Evolutionary conservation across 1,139 yeast species (phyloP).

Genomic region (Taphrina communis): DNA sequence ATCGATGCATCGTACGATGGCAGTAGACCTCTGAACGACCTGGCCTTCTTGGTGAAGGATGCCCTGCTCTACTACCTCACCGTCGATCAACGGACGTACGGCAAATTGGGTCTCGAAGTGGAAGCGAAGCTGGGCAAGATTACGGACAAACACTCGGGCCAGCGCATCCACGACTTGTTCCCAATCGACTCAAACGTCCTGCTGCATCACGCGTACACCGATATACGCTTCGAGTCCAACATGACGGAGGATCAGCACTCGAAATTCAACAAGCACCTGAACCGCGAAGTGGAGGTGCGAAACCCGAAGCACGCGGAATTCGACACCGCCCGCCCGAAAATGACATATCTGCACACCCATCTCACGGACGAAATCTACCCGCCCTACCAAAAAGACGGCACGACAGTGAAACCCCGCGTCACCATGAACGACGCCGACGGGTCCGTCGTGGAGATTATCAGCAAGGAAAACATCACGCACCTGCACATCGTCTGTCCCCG

Average conservation of each 20-base stretch:
- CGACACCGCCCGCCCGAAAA: conserved; percentile 5
- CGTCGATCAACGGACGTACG: conserved; percentile 20
- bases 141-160: conserved; percentile 66
- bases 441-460: conserved; percentile 40
- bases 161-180: conserved; percentile 59
- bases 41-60: conserved; percentile 15
- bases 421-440: conserved; percentile 41
- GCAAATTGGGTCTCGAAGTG: conserved; percentile 58
- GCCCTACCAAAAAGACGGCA: conserved; percentile 16
- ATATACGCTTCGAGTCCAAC: conserved; percentile 38
- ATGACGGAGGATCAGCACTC: conserved; percentile 41
- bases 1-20: conserved; percentile 22
- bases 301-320: conserved; percentile 28
- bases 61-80: conserved; percentile 21
- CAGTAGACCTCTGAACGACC: conserved; percentile 4
- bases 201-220: conserved; percentile 49
- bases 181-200: conserved; percentile 75
- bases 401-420: conserved; percentile 37
- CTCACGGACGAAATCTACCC: conserved; percentile 37
- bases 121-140: conserved; percentile 78
- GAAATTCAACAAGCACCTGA: conserved; percentile 41
- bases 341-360: conserved; percentile 36
- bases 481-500: conserved; percentile 44
- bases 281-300: conserved; percentile 40
- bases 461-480: conserved; percentile 44